Evolutionary conservation across 306 rosid genomes (phyloP).

Genomic region (Corylus americana): DNA sequence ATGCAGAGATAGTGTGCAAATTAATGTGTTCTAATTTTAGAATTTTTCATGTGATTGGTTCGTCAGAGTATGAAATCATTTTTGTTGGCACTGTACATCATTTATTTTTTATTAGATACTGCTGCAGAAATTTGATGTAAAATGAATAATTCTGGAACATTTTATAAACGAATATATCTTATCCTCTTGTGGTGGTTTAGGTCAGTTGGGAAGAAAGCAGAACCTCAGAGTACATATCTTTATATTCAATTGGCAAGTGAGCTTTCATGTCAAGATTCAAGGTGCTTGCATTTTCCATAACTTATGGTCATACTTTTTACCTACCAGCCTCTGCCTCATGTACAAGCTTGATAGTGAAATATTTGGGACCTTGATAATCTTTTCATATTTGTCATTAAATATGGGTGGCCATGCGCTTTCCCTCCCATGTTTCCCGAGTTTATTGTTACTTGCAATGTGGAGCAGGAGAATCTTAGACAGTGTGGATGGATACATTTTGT

Average conservation of each 20-base stretch:
- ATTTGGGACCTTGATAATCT: neutral
- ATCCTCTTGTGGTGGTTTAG: neutral
- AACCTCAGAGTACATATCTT: neutral
- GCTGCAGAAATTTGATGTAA: neutral
- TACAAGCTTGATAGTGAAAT: neutral
- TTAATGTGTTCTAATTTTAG: neutral
- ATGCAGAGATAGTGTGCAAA: neutral
- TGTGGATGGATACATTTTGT: neutral
- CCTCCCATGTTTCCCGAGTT: neutral
- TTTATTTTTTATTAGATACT: neutral
- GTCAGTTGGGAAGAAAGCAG: neutral
- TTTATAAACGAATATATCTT: neutral
- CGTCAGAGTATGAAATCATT: neutral
- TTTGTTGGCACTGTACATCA: neutral
- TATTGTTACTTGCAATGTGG: neutral
- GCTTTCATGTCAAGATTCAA: neutral
- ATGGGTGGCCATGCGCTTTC: neutral
- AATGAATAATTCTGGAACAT: neutral
- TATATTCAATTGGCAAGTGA: neutral
- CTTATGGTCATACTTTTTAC: neutral
- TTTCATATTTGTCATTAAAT: neutral
- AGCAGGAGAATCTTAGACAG: neutral
- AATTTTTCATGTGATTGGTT: neutral
- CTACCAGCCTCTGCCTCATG: neutral
- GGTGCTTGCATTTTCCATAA: neutral